These are phyloP conservation scores for Zoysia matrella DNA, from an alignment of 202 grass and related monocot genomes.

Conservation along the genomic window DNA sequence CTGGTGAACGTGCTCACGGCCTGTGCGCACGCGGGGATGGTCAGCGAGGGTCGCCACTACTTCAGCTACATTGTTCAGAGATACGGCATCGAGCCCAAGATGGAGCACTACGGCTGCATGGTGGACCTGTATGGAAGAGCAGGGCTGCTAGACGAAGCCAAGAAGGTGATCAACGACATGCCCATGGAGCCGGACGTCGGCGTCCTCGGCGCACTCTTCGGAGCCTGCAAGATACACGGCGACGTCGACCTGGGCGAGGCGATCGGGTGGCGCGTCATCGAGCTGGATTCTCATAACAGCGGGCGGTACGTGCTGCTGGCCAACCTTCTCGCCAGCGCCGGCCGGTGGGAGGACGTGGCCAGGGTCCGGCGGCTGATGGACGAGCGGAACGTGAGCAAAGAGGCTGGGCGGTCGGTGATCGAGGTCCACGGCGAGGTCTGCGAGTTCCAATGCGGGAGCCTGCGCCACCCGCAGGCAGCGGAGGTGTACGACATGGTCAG, in stretches of 20 bases:
- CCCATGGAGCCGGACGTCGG: constrained; percentile 68
- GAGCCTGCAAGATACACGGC: constrained; percentile 76
- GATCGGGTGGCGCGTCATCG: constrained; percentile 69
- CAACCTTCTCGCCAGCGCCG: constrained; percentile 66
- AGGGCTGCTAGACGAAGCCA: constrained; percentile 76
- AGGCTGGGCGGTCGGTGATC: constrained; percentile 60
- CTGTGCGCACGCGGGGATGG: constrained; percentile 74
- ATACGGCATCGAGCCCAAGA: constrained; percentile 64
- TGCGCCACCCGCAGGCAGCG: constrained; percentile 41
- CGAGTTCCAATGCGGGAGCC: constrained; percentile 59
- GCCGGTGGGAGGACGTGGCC: constrained; percentile 68
- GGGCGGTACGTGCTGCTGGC: constrained; percentile 83
- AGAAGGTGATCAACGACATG: constrained; percentile 75
- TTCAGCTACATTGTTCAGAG: constrained; percentile 51
- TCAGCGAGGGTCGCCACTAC: constrained; percentile 55
- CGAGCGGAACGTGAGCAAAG: constrained; percentile 61
- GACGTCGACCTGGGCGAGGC: constrained; percentile 57
- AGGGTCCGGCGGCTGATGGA: constrained; percentile 62
- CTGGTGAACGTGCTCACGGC: constrained; percentile 79
- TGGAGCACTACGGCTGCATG: constrained; percentile 89
- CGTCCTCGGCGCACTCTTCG: constrained; percentile 81
- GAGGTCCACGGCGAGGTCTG: constrained; percentile 55
- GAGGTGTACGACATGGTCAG: constrained; percentile 61
- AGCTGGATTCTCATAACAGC: constrained; percentile 70
- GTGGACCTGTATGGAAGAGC: constrained; percentile 81